Evolutionary conservation across 306 rosid genomes (phyloP), one percentile per base, ranked within the genome.

Genomic region (Rubus idaeus): DNA sequence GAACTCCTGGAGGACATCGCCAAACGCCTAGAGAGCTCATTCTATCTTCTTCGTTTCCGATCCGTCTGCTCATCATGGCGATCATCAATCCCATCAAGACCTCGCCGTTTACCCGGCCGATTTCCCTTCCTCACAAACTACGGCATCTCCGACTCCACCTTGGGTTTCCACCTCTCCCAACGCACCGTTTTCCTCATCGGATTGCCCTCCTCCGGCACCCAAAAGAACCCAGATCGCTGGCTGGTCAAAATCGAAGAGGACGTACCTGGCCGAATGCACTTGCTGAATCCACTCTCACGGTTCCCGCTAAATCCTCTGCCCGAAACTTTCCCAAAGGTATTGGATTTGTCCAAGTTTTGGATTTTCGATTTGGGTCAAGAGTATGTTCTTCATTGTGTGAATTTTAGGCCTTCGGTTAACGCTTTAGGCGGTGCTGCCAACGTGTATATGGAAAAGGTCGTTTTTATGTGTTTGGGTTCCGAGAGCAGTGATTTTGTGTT

Each of bases 401-500:
- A 77, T 61, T 82, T 75, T 10, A 61, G 76, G 80, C 84, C 87
- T 12, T 18, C 67, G 18, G 71, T 71, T 35, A 73, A 69, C 41
- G 62, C 85, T 0, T 13, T 53, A 3, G 82, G 73, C 14, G 87
- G 86, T 74, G 86, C 52, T 26, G 62, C 78, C 18, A 76, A 82
- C 12, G 78, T 92, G 80, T 90, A 89, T 67, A 87, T 82, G 85
- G 95, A 92, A n/a, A 94, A 94, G 11, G 90, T 91, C 3, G 96
- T 86, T 4, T 84, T 86, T 16, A 83, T 74, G 76, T 39, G 81
- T 71, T 75, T 79, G 67, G 76, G 79, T 50, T 46, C 72, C 2
- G 76, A 76, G 10, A 76, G 57, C 5, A 56, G 71, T 14, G 81
- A 68, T 39, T 90, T 86, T 5, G 83, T 71, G 30, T 74, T 92